Evolutionary conservation across 441 rosid genomes (phyloP).

Genomic region (Brassica balearica): DNA sequence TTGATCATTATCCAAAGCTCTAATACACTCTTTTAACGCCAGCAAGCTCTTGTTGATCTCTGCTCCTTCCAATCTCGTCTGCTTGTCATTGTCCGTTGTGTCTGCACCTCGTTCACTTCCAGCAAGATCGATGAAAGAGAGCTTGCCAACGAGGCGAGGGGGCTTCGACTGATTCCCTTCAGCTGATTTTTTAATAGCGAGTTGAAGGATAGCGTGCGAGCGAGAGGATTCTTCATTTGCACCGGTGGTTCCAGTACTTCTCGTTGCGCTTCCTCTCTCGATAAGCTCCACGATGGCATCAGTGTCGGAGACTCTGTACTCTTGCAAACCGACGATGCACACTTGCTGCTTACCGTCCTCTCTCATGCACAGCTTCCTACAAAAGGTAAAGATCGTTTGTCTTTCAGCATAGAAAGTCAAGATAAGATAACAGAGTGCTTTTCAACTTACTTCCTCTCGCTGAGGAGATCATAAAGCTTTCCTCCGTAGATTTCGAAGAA

Average conservation of each 20-base stretch:
- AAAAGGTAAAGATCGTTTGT: not conserved
- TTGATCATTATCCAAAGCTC: constrained; percentile 96
- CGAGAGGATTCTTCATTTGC: constrained; percentile 97
- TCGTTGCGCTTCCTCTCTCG: constrained; percentile 86
- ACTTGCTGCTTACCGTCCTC: constrained; percentile 97
- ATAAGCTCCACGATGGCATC: constrained; percentile 82
- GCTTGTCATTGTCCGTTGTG: constrained; percentile 96
- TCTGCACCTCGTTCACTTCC: constrained; percentile 99
- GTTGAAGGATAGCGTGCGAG: constrained; percentile 97
- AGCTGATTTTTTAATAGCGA: constrained; percentile 76
- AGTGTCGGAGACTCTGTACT: constrained; percentile 82
- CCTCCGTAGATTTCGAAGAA: constrained; percentile 95
- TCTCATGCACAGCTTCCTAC: constrained; percentile 93
- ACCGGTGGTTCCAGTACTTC: constrained; percentile 92
- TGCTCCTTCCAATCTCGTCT: constrained; percentile 97
- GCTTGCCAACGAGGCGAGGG: constrained; percentile 79
- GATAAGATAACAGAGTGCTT: not conserved
- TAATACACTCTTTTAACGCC: constrained; percentile 84
- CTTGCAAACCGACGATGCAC: constrained; percentile 93
- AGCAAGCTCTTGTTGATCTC: constrained; percentile 94
- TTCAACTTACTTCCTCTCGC: constrained; percentile 81
- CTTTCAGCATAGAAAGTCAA: constrained; percentile 19
- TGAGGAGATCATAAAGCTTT: constrained; percentile 85
- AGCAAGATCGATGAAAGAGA: constrained; percentile 93
- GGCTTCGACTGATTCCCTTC: constrained; percentile 82